Base-by-base conservation (phyloP, 768 basidiomycete genomes). In the Phaeotremella skinneri region DNA sequence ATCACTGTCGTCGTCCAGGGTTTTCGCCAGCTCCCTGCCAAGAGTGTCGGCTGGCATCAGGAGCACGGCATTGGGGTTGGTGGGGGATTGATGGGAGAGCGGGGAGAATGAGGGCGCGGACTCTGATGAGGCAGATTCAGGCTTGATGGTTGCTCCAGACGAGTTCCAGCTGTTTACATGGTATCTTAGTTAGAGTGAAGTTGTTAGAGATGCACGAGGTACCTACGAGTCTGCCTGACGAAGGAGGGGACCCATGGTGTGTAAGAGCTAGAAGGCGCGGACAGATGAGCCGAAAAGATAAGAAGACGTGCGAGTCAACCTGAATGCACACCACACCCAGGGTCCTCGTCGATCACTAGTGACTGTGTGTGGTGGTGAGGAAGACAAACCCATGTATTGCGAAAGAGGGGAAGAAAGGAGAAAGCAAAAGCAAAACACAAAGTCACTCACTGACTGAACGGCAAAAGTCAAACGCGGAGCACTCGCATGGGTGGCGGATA, bases 191-290 rank as follows among this genome's bases (percentile, higher is more conserved):
- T 37, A 37, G 17, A 37, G 34, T 7, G 43, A 6, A n/a, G n/a
- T n/a, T n/a, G n/a, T n/a, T n/a, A n/a, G n/a, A n/a, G n/a, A n/a
- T n/a, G n/a, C n/a, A n/a, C n/a, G 43, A 23, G 11, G 20, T 9
- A 45, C 43, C 23, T 20, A 45, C 43, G 43, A 45, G 43, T 45
- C 43, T 45, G 23, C 6, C 23, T 45, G 43, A 45, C 13, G 43
- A 45, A 13, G 6, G 43, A 13, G 11, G 6, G 43, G 43, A 21
- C 43, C 43, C 43, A 45, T 45, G 7, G 43, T 45, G 43, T 14
- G 9, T 13, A 21, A 23, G 43, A 6, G 11, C 13, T 7, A 37
- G 34, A 7, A 17, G 17, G 17, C 17, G 34, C 34, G 17, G 21
- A 45, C 13, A 6, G 7, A 45, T 7, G 43, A 45, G 7, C 23